These are phyloP conservation scores for Cystobasidiopsis lactophilus DNA, from an alignment of 768 basidiomycete genomes.

Conservation along the genomic window DNA sequence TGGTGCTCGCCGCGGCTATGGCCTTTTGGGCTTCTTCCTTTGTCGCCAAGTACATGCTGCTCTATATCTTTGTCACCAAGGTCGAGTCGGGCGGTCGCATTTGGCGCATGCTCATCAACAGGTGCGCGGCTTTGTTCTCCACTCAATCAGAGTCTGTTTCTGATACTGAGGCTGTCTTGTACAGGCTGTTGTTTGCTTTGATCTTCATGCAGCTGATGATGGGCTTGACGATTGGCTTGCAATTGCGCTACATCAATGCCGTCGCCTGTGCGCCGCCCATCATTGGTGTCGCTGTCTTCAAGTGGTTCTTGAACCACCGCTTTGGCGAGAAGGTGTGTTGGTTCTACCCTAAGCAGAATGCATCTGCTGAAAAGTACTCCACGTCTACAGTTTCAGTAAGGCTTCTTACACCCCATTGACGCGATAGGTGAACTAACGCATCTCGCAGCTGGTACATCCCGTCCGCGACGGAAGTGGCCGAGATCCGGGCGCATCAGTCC, in stretches of 20 bases:
- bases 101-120: slow-evolving; percentile 34
- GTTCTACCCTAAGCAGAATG: too few relatives aligned
- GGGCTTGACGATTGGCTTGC: slow-evolving; percentile 47
- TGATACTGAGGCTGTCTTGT: neutral
- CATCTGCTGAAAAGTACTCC: too few relatives aligned
- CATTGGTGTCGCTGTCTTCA: slow-evolving; percentile 54
- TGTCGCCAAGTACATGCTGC: slow-evolving; percentile 79
- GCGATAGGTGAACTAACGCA: too few relatives aligned
- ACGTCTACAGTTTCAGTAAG: too few relatives aligned
- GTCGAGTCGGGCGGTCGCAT: slow-evolving; percentile 66
- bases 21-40: slow-evolving; percentile 34
- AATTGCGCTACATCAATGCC: slow-evolving; percentile 45
- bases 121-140: slow-evolving; percentile 41
- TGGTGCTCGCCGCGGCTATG: slow-evolving; percentile 55
- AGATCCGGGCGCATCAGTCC: slow-evolving; percentile 53
- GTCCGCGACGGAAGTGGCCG: slow-evolving; percentile 50
- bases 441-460: slow-evolving; percentile 52
- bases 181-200: neutral
- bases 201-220: slow-evolving; percentile 48
- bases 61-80: slow-evolving; percentile 72
- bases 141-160: neutral
- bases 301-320: slow-evolving; percentile 39
- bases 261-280: slow-evolving; percentile 68
- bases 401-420: too few relatives aligned
- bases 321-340: too few relatives aligned